Evolutionary conservation across 2,329 filamentous ascomycete species (phyloP).

Genomic region (Tolypocladium amazonense): DNA sequence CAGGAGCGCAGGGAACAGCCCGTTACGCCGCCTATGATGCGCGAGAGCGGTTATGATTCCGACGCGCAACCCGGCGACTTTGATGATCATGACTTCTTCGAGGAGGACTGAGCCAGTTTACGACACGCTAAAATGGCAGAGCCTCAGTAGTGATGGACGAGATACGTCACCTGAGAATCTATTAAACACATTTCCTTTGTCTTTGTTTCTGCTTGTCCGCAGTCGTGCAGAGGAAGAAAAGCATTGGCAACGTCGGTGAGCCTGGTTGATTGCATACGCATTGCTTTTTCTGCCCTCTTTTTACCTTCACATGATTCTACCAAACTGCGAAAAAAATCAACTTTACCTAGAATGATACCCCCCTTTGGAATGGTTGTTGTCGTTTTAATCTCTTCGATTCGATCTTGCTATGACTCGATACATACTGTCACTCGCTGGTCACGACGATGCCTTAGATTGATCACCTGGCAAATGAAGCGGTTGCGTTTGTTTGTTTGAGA

Average conservation of each 20-base stretch:
- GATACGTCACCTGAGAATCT: not conserved
- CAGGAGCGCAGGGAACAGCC: slow-evolving; percentile 28
- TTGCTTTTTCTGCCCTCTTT: not conserved
- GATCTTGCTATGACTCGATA: not conserved
- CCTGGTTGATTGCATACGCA: not conserved
- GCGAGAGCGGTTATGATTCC: slow-evolving; percentile 45
- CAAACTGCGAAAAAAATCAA: slow-evolving; percentile 18
- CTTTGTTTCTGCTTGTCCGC: not conserved
- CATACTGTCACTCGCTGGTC: not conserved
- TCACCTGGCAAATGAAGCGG: not conserved
- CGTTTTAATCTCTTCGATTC: slow-evolving; percentile 4
- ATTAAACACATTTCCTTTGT: slow-evolving; percentile 1
- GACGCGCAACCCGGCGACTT: slow-evolving; percentile 50
- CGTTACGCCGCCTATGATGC: slow-evolving; percentile 53
- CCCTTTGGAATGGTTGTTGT: slow-evolving; percentile 21
- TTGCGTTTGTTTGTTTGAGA: not conserved
- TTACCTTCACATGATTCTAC: slow-evolving; percentile 1
- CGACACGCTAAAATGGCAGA: not conserved
- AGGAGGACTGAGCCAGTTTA: slow-evolving; percentile 27
- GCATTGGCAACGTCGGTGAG: not conserved
- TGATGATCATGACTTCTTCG: slow-evolving; percentile 50
- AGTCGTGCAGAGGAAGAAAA: not conserved
- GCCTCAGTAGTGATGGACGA: not conserved
- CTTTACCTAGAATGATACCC: slow-evolving; percentile 27
- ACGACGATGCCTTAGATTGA: not conserved